phyloP scores from a whole-genome alignment of 139 green algal genomes.

The Chlamydomonas incerta region DNA sequence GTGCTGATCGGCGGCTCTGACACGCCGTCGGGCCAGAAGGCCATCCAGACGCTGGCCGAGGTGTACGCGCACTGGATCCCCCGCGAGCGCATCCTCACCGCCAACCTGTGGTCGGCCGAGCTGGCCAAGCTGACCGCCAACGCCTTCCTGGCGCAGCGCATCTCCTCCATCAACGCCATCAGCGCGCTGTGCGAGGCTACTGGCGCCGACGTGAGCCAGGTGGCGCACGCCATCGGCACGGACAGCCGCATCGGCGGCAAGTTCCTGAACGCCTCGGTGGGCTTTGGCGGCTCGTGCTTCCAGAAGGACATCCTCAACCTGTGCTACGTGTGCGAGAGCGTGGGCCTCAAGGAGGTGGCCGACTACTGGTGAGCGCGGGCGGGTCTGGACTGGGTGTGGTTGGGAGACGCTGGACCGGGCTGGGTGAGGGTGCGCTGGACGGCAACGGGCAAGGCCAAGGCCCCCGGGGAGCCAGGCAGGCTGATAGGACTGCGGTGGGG shows the following conservation, averaged over 20 bases:
- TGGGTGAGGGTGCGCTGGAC: no score
- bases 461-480: no score
- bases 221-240: slow-evolving; percentile 96
- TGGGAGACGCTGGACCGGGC: no score
- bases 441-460: no score
- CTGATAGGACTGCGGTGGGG: no score
- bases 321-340: slow-evolving; percentile 96
- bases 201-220: slow-evolving; percentile 94
- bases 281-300: slow-evolving; percentile 99
- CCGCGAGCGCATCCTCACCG: slow-evolving; percentile 91
- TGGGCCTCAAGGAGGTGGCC: slow-evolving; percentile 93
- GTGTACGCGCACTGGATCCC: slow-evolving; percentile 99
- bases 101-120: slow-evolving; percentile 98
- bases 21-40: slow-evolving; percentile 78
- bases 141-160: slow-evolving; percentile 98
- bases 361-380: slow-evolving; percentile 93
- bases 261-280: slow-evolving; percentile 97
- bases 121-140: slow-evolving; percentile 99
- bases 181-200: slow-evolving; percentile 98
- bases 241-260: slow-evolving; percentile 96
- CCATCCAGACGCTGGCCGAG: slow-evolving; percentile 78
- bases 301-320: slow-evolving; percentile 99
- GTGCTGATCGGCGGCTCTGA: slow-evolving; percentile 88
- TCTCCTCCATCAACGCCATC: slow-evolving; percentile 99
- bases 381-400: no score